phyloP scores from a whole-genome alignment of 2,329 filamentous ascomycete genomes.

The Ceratocystis smalleyi region DNA sequence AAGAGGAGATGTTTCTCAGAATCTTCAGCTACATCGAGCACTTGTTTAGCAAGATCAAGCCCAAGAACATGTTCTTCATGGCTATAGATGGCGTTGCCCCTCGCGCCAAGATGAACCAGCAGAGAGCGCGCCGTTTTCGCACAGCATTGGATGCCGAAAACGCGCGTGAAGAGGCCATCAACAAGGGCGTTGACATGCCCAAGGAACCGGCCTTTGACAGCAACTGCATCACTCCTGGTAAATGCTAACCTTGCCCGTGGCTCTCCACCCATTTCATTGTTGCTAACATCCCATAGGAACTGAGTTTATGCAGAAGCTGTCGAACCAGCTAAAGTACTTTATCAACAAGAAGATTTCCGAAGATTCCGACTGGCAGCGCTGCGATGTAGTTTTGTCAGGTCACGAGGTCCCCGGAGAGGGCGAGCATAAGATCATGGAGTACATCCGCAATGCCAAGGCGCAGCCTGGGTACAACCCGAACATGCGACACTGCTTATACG shows the following conservation, averaged over 20 bases:
- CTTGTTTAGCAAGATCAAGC: constrained; percentile 95
- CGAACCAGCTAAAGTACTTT: constrained; percentile 90
- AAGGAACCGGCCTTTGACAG: constrained; percentile 95
- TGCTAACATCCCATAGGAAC: constrained; percentile 36
- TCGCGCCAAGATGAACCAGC: constrained; percentile 98
- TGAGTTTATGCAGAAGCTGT: constrained; percentile 94
- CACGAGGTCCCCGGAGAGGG: constrained; percentile 97
- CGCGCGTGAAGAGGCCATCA: constrained; percentile 81
- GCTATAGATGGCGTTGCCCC: constrained; percentile 95
- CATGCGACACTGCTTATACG: constrained; percentile 90
- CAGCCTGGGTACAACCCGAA: constrained; percentile 88
- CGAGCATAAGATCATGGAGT: constrained; percentile 99
- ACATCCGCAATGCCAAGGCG: constrained; percentile 92
- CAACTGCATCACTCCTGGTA: constrained; percentile 92
- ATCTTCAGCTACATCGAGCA: constrained; percentile 99
- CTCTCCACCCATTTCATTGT: background rate
- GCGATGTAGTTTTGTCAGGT: constrained; percentile 88
- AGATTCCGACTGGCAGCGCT: constrained; percentile 92
- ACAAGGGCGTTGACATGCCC: constrained; percentile 78
- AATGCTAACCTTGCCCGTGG: constrained; percentile 3
- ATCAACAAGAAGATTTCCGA: constrained; percentile 98
- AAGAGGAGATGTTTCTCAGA: constrained; percentile 98
- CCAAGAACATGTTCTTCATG: constrained; percentile 98
- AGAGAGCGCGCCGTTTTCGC: constrained; percentile 84
- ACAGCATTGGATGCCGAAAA: constrained; percentile 83